Percentiles rank a stretch among this genome's conserved stretches.
These are phyloP conservation scores for Lentithecium fluviatile DNA, from an alignment of 495 filamentous ascomycete genomes.

Conservation along the genomic window DNA sequence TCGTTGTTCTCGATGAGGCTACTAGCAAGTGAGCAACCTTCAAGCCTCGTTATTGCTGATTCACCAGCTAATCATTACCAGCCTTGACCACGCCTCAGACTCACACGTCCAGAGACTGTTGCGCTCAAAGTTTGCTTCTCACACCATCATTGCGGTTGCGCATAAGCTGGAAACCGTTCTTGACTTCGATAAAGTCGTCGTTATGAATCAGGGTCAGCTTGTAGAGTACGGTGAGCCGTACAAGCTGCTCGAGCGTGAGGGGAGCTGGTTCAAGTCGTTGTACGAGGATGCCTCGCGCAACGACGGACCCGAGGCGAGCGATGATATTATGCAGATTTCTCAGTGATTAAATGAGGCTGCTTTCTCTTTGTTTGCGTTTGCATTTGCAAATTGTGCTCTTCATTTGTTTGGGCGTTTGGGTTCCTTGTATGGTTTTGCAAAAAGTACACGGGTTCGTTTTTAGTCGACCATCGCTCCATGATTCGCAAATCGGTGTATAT, in stretches of 20 bases:
- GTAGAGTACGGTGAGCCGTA: conserved; percentile 24
- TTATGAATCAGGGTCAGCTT: conserved; percentile 22
- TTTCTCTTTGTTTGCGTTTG: too few species aligned
- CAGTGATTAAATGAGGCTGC: not conserved
- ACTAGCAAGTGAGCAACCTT: conserved; percentile 30
- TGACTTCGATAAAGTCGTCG: conserved; percentile 30
- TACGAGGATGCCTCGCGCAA: conserved; percentile 8
- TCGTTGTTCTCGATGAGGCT: conserved; percentile 41
- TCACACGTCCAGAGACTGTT: conserved; percentile 16
- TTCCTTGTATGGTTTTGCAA: too few species aligned
- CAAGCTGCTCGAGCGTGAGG: conserved; percentile 14
- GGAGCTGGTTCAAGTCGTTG: conserved; percentile 18
- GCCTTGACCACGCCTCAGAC: conserved; percentile 25
- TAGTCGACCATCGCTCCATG: too few species aligned
- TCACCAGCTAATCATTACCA: not conserved
- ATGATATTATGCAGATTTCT: conserved; percentile 3
- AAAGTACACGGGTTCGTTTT: too few species aligned
- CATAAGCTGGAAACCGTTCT: conserved; percentile 27
- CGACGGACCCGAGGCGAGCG: not conserved
- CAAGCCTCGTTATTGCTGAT: not conserved
- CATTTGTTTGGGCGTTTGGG: too few species aligned
- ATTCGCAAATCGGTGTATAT: too few species aligned
- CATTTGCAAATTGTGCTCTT: too few species aligned
- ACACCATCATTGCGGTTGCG: conserved; percentile 29
- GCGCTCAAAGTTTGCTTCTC: conserved; percentile 15